These are phyloP conservation scores for Penicillium sp. DNA, from an alignment of 2,329 filamentous ascomycete genomes.

Conservation along the genomic window DNA sequence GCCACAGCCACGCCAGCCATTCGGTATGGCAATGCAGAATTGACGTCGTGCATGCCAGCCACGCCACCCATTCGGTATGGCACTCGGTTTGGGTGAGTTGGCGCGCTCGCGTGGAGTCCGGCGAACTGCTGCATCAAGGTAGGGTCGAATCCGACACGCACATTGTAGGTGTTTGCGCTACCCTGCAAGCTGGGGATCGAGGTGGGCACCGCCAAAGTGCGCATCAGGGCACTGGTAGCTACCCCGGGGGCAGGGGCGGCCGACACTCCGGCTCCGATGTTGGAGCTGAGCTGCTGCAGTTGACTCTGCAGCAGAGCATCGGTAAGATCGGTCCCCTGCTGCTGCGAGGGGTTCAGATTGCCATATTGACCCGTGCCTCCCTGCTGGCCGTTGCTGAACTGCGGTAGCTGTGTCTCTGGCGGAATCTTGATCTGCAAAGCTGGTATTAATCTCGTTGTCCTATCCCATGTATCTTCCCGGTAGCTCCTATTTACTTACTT, in stretches of 20 bases:
- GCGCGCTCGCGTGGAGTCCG: neutral
- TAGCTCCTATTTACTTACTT: constrained; percentile 5
- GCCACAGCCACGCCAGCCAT: neutral
- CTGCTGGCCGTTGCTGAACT: neutral
- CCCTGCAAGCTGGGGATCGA: neutral
- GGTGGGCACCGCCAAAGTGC: neutral
- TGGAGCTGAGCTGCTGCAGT: constrained; percentile 4
- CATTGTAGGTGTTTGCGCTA: constrained; percentile 1
- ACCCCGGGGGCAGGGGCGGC: neutral
- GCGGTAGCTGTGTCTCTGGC: constrained; percentile 2
- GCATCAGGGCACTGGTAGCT: neutral
- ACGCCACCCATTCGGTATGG: no score
- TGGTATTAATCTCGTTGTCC: neutral
- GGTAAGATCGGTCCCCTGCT: constrained; percentile 8
- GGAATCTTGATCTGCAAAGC: constrained; percentile 13
- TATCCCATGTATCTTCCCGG: neutral
- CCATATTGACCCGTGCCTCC: constrained; percentile 1
- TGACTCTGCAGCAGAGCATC: constrained; percentile 7
- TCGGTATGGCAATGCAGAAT: neutral
- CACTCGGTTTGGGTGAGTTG: neutral
- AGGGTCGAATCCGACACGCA: neutral
- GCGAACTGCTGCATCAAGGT: neutral
- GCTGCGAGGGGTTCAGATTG: constrained; percentile 9
- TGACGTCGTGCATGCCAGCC: no score
- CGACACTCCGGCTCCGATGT: neutral